Base-by-base conservation (phyloP, 78 protist genomes). In the Dictyostelium firmibasis region DNA sequence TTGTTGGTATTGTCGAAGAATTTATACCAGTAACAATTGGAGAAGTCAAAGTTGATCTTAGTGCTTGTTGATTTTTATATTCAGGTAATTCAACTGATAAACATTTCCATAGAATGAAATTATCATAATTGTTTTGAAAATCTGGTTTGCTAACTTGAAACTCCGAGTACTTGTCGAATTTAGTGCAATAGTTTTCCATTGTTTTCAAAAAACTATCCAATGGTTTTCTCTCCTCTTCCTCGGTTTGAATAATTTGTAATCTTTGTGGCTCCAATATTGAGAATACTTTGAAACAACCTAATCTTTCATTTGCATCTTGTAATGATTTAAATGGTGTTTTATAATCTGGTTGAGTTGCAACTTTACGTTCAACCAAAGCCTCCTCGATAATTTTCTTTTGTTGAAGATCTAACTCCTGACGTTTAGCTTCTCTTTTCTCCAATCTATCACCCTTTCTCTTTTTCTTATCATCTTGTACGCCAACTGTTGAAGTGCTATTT, bases 261-360 rank as follows among this genome's bases (percentile, higher is more conserved):
- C 35, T n/a, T 11, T n/a, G 75, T 67, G 75, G 33, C 35, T 86
- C 92, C 14, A 77, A 27, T 62, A 47, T 50, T 10, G 72, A 27
- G 41, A 86, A 86, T 10, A 86, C 74, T 62, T 62, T 60, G 43
- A 86, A 86, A 29, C 92, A 86, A 27, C 60, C 27, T n/a, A 86
- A 77, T 86, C 92, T 75, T 23, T 75, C 25, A 25, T 77, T 77
- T 36, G 62, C 84, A 86, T 86, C 92, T 8, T 76, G 41, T 4
- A 86, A 35, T 60, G 92, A 86, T 77, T 86, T 81, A 77, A 86
- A 86, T 60, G 92, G 85, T 20, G 92, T 86, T 53, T 86, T 86
- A 53, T 86, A 86, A 60, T 86, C 92, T n/a, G 92, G 92, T 23
- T 86, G 64, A 23, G 92, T 86, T 0, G 92, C 92, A 33, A 86